These are phyloP conservation scores for Cucumis cinereus DNA, from an alignment of 306 rosid genomes.

Conservation along the genomic window DNA sequence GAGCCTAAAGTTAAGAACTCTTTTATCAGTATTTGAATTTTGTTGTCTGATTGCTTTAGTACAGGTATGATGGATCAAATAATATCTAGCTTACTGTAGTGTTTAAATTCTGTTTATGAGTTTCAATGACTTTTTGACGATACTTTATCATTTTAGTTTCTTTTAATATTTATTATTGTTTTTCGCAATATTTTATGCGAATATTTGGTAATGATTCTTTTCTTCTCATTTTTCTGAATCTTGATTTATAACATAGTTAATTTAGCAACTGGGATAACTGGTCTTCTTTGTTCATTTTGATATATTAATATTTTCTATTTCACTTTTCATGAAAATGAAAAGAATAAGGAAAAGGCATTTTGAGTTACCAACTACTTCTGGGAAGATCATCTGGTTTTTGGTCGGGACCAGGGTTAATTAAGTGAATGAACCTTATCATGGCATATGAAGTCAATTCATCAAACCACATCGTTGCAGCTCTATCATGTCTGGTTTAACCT, in stretches of 20 bases:
- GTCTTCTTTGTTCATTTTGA: not conserved
- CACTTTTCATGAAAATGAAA: not conserved
- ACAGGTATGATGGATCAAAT: not conserved
- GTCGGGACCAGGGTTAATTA: not conserved
- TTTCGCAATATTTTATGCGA: not conserved
- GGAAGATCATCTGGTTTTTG: not conserved
- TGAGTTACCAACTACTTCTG: not conserved
- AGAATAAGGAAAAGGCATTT: not conserved
- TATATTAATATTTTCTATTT: not conserved
- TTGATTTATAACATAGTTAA: not conserved
- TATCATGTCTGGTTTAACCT: not conserved
- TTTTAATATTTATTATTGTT: no score
- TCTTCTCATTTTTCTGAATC: not conserved
- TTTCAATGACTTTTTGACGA: not conserved
- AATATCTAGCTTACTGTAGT: not conserved
- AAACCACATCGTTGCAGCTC: not conserved
- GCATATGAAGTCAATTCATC: not conserved
- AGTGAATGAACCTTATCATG: not conserved
- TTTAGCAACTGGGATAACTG: not conserved
- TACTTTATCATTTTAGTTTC: not conserved
- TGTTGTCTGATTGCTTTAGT: not conserved
- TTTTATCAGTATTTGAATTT: not conserved
- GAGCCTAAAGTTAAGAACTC: slow-evolving; percentile 6
- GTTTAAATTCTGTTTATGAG: not conserved
- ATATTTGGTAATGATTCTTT: not conserved